These are phyloP conservation scores for Zygosaccharomyces pseudobailii DNA, from an alignment of 1,139 yeast species.

Conservation along the genomic window DNA sequence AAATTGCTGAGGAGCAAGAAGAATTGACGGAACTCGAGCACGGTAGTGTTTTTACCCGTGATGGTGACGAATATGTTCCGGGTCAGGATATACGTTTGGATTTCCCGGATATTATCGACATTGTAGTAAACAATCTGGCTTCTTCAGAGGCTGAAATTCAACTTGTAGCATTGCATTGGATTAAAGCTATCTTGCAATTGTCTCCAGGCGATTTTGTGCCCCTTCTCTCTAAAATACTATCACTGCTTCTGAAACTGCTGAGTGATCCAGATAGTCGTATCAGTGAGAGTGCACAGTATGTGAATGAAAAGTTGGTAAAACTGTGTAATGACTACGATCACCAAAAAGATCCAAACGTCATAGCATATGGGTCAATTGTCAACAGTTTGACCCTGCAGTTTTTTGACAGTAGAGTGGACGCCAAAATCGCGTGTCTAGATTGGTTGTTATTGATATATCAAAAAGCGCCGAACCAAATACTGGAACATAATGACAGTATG, in stretches of 20 bases:
- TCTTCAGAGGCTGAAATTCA: slow-evolving; percentile 74
- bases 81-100: slow-evolving; percentile 87
- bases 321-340: slow-evolving; percentile 39
- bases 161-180: slow-evolving; percentile 77
- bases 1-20: slow-evolving; percentile 7
- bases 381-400: slow-evolving; percentile 59
- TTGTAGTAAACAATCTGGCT: slow-evolving; percentile 72
- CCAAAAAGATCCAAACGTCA: slow-evolving; percentile 34
- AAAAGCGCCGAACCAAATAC: slow-evolving; percentile 60
- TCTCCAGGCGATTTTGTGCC: slow-evolving; percentile 74
- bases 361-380: slow-evolving; percentile 56
- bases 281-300: slow-evolving; percentile 48
- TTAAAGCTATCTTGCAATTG: slow-evolving; percentile 65
- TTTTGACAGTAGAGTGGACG: slow-evolving; percentile 67
- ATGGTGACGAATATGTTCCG: slow-evolving; percentile 61
- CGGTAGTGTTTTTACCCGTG: slow-evolving; percentile 22
- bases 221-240: slow-evolving; percentile 53
- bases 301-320: slow-evolving; percentile 48
- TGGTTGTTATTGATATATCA: slow-evolving; percentile 86
- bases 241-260: slow-evolving; percentile 53
- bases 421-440: slow-evolving; percentile 80
- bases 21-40: slow-evolving; percentile 11
- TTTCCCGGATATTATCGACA: slow-evolving; percentile 74
- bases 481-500: slow-evolving; percentile 59
- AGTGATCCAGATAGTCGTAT: slow-evolving; percentile 44